Evolutionary conservation across 192 early-diverging fungal species (phyloP), one percentile per base, ranked within the genome.

Genomic region (Podila minutissima): DNA sequence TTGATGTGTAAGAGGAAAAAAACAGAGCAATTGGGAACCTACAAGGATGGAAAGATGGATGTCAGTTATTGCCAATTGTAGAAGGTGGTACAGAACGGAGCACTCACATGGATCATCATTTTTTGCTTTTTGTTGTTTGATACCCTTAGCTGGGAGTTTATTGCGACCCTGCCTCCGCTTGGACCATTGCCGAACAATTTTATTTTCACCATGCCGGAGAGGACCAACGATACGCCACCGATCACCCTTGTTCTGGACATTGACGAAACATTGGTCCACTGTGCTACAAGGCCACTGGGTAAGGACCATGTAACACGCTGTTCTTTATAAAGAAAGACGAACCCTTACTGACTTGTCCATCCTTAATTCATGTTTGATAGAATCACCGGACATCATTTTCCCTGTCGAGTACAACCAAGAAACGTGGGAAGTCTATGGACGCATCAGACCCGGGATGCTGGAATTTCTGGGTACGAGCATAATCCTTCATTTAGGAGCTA

Each of bases 241-340:
- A 92, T 92, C 29, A 92, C 91, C 12, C 82, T 92, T 35, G 89
- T 91, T 0, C 67, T 92, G 66, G 91, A 92, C 62, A 68, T 92
- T 59, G 91, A 92, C 75, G 91, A 93, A 63, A 93, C 92, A 0
- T 82, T 93, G 17, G 92, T 93, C 10, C 92, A 93, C 66, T 93
- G 92, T 51, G 84, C 86, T 19, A 88, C 91, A 6, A 62, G 77
- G 17, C 77, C 77, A 10, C 63, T 81, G 29, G 84, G 70, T 20
- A 74, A 68, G 37, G 2, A 55, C 0, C n/a, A 15, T 46, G 38
- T n/a, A 8, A 29, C 51, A 8, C 12, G 10, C 51, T n/a, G 19
- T 33, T 24, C 41, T 6, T 17, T 13, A 46, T 2, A 46, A 12
- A 17, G 10, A 41, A 41, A 1, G 41, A 46, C 10, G 15, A 19